A percentile compares a stretch with the other conserved stretches of the same genome.
Evolutionary conservation across 2,329 filamentous ascomycete species (phyloP).

Genomic region (Colletotrichum endophyticum): DNA sequence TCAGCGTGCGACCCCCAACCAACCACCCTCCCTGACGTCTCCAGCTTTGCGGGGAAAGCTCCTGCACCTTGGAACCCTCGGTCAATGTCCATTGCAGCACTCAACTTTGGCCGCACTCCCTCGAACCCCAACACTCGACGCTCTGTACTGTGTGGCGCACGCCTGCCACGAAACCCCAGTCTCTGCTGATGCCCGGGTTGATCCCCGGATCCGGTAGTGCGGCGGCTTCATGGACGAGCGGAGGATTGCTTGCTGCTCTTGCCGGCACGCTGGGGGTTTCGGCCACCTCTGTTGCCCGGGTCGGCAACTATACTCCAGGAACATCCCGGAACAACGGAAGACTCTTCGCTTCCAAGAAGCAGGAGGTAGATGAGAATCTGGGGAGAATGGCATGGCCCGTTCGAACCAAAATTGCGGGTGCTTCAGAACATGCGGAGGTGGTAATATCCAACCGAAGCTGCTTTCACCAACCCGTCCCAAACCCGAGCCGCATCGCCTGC

Average conservation of each 20-base stretch:
- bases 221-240: conserved; percentile 15
- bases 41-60: conserved; percentile 5
- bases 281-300: not conserved
- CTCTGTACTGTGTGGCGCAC: not conserved
- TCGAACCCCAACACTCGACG: not conserved
- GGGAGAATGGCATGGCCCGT: not conserved
- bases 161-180: not conserved
- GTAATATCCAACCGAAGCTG: not conserved
- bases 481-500: not conserved
- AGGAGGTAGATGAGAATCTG: not conserved
- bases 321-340: conserved; percentile 2
- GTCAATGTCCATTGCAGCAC: not conserved
- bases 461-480: not conserved
- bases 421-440: not conserved
- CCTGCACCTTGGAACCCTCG: not conserved
- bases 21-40: not conserved
- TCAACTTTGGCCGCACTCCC: not conserved
- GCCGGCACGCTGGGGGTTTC: not conserved
- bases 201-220: conserved; percentile 2
- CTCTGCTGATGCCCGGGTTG: not conserved
- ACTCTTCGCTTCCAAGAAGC: not conserved
- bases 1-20: not conserved
- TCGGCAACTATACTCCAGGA: not conserved
- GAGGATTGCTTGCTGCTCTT: not conserved
- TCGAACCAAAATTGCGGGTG: not conserved